Evolutionary conservation across 805 yeast species (phyloP), one percentile per base, ranked within the genome.

Genomic region (Brettanomyces custersianus): DNA sequence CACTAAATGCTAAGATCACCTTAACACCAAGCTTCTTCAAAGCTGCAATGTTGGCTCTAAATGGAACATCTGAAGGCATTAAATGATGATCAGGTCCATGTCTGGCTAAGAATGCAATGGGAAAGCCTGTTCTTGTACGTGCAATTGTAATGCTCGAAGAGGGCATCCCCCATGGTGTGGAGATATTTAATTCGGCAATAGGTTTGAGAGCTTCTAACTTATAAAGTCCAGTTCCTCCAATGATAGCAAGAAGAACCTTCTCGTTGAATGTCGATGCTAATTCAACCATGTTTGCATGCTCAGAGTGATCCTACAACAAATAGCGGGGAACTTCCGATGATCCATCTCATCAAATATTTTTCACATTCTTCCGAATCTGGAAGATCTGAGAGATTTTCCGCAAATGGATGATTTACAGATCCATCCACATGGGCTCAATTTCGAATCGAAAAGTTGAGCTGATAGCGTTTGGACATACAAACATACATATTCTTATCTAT

Each of bases 181-280:
- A 72, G 40, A 87, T 62, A 12, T 85, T 75, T 29, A 92, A 62
- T 47, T 80, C 67, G 12, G 96, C 95, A 31, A 90, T 94, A 4
- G 95, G 94, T 33, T 78, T 72, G 38, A 92, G 67, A 39, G 84
- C 77, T 28, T 80, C 84, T 39, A 92, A 67, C 40, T 84, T 82
- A 66, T 92, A 92, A 21, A 92, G 71, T n/a, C 99, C 99, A 4
- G 98, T 92, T 28, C 98, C 98, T 28, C 98, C 98, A 56, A 92
- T 92, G 47, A 92, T 75, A 24, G 95, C 97, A 29, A 92, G 68
- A 27, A 74, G 70, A 19, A 92, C 83, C 23, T 83, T 79, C 48
- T 77, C 82, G 38, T 60, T 54, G 61, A 72, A 79, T 22, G 62
- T 60, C 40, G 70, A 67, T 29, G 84, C 81, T 5, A 48, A 21